Base-by-base conservation (phyloP, 352 stramenopile species). In the Aphanomyces cochlioides region DNA sequence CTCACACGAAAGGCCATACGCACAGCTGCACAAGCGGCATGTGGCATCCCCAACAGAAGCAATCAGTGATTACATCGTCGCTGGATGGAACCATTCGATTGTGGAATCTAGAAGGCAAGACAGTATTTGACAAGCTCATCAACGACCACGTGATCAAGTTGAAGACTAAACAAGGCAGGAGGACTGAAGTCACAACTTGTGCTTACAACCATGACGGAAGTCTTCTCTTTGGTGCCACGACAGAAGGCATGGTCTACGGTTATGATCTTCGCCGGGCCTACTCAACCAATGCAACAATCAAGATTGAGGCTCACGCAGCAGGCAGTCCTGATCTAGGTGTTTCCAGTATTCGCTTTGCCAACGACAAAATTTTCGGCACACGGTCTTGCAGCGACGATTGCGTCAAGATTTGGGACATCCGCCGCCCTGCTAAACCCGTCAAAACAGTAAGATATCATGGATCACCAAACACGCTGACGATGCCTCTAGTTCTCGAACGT, bases 61-160 rank as follows among this genome's bases (percentile, higher is more conserved):
- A 95, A 45, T 75, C 88, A 70, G 85, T 93, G 79, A 88, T 90
- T 63, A 90, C 85, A 59, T 92, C 83, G 40, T 91, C 85, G 4
- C 66, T 93, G 15, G 87, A 95, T 40, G 87, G 87, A 7, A 93
- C 85, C 0, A 80, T 95, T 47, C 87, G 87, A 1, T 72, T 93
- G 12, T 95, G 87, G 87, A 82, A 72, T 40, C 72, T 95, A 17
- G 73, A 79, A 19, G 85, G 85, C 19, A 92, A 93, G 73, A 74
- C 80, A 57, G 73, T 80, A 6, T 85, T 95, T 43, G 73, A 88
- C 45, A 93, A 92, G 61, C 77, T 93, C n/a, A 75, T 90, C 6
- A 95, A 95, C 72, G 78, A 80, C n/a, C 82, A 79, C 3, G 84
- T 95, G 12, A 80, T 93, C 61, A 95, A 93, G 69, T 78, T 89